Evolutionary conservation across 495 filamentous ascomycete genomes (phyloP).

Genomic region (Penicillium flavigenum): DNA sequence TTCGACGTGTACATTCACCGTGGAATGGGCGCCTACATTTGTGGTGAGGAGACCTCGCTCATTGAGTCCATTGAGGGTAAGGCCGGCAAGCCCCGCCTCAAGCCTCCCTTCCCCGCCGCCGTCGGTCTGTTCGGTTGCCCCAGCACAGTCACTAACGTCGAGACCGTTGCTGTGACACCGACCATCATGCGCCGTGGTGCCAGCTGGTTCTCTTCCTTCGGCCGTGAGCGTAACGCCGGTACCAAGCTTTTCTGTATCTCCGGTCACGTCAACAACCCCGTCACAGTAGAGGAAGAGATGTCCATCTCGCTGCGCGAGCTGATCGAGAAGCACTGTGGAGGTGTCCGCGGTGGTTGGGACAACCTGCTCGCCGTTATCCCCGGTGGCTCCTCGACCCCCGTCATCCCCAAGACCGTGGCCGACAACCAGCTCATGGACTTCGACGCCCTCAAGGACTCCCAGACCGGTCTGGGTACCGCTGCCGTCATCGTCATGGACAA

Average conservation of each 20-base stretch:
- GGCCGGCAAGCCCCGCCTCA: constrained; percentile 95
- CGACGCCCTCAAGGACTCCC: constrained; percentile 94
- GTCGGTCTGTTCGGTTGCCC: constrained; percentile 98
- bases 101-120: constrained; percentile 96
- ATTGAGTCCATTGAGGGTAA: constrained; percentile 99
- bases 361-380: constrained; percentile 94
- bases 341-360: constrained; percentile 95
- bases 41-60: constrained; percentile 94
- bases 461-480: constrained; percentile 95
- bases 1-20: constrained; percentile 97
- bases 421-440: constrained; percentile 99
- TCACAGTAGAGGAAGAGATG: constrained; percentile 98
- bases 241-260: constrained; percentile 99
- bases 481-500: constrained; percentile 99
- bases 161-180: constrained; percentile 91
- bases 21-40: constrained; percentile 95
- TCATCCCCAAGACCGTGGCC: constrained; percentile 82
- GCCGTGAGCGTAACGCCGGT: constrained; percentile 90
- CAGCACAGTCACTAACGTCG: constrained; percentile 96
- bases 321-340: constrained; percentile 96
- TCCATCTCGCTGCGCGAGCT: constrained; percentile 90
- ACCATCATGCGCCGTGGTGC: constrained; percentile 93
- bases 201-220: constrained; percentile 89
- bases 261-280: constrained; percentile 97
- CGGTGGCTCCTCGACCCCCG: constrained; percentile 93